Conservation (phyloP, 768 basidiomycete genomes). For the Termitomyces eurrhizus region DNA sequence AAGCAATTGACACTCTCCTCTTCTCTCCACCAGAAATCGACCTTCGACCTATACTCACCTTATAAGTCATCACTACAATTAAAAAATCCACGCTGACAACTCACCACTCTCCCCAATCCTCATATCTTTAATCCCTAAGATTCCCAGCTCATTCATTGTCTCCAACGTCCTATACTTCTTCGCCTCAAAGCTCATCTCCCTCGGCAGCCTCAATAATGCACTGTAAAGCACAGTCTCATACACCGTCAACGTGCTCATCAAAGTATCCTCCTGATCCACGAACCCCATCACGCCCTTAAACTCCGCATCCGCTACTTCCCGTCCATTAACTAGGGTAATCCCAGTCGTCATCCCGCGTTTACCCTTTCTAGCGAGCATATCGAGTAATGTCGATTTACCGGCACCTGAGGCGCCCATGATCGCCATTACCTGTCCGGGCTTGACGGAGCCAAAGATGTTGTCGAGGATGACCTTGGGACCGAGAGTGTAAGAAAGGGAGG, state of each 20-base stretch:
- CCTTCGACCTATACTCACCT: constrained; percentile 54
- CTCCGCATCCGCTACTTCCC: constrained; percentile 64
- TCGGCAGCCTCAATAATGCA: constrained; percentile 82
- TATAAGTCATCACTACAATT: neutral
- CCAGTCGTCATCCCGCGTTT: constrained; percentile 81
- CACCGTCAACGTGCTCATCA: constrained; percentile 96
- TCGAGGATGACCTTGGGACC: constrained; percentile 68
- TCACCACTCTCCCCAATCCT: constrained; percentile 85
- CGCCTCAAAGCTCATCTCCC: constrained; percentile 95
- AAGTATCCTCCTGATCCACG: constrained; percentile 97
- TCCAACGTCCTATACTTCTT: constrained; percentile 93
- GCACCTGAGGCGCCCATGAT: constrained; percentile 98
- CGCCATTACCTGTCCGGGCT: constrained; percentile 89
- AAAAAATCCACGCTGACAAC: constrained; percentile 16
- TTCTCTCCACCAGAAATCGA: constrained; percentile 99
- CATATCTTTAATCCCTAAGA: constrained; percentile 84
- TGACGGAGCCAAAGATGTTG: constrained; percentile 75
- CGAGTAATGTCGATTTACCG: constrained; percentile 94
- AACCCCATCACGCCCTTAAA: constrained; percentile 90
- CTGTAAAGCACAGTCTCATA: constrained; percentile 97
- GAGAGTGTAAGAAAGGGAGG: constrained; percentile 76
- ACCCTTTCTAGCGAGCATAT: constrained; percentile 88
- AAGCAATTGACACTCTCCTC: constrained; percentile 93
- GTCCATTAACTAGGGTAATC: constrained; percentile 80
- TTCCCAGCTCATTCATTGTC: constrained; percentile 95